Percentiles rank a stretch among this genome's conserved stretches.
These are phyloP conservation scores for Picocystis sp. DNA, from an alignment of 163 green algal genomes.

Conservation along the genomic window DNA sequence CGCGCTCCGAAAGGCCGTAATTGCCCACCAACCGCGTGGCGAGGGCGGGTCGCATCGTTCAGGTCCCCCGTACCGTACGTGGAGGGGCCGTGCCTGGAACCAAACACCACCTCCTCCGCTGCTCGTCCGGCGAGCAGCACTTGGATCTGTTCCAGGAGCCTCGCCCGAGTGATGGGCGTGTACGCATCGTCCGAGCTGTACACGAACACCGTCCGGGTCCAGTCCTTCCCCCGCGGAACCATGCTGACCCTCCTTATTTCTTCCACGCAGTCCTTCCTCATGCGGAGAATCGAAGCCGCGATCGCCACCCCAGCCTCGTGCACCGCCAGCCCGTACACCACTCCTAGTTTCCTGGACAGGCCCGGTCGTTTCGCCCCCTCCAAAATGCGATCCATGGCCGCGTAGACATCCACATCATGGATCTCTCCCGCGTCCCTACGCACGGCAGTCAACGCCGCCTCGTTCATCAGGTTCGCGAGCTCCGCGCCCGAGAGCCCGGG, in stretches of 20 bases:
- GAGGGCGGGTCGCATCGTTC: conserved; percentile 1
- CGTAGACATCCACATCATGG: conserved; percentile 38
- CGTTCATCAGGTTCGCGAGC: conserved; percentile 81
- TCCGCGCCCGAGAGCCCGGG: conserved; percentile 70
- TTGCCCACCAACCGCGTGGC: conserved; percentile 1
- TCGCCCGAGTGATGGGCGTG: conserved; percentile 52
- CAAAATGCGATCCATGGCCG: conserved; percentile 57
- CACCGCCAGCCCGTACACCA: conserved; percentile 19
- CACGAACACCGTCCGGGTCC: conserved; percentile 31
- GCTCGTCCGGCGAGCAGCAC: conserved; percentile 51
- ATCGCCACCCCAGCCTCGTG: conserved; percentile 50
- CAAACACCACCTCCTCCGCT: conserved; percentile 15
- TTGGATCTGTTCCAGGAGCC: conserved; percentile 57
- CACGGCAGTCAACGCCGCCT: conserved; percentile 56
- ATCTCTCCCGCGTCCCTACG: conserved; percentile 27
- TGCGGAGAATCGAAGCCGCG: conserved; percentile 39
- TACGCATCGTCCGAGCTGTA: conserved; percentile 66
- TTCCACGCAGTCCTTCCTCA: conserved; percentile 37
- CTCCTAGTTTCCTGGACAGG: conserved; percentile 24
- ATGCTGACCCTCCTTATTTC: conserved; percentile 38
- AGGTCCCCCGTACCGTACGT: conserved; percentile 5
- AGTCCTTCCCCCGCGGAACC: conserved; percentile 30
- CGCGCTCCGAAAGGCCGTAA: conserved; percentile 9
- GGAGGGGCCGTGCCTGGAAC: conserved; percentile 15
- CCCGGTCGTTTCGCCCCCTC: conserved; percentile 44